Conservation (phyloP, 495 filamentous ascomycete species). For the Ascobolus immersus region DNA sequence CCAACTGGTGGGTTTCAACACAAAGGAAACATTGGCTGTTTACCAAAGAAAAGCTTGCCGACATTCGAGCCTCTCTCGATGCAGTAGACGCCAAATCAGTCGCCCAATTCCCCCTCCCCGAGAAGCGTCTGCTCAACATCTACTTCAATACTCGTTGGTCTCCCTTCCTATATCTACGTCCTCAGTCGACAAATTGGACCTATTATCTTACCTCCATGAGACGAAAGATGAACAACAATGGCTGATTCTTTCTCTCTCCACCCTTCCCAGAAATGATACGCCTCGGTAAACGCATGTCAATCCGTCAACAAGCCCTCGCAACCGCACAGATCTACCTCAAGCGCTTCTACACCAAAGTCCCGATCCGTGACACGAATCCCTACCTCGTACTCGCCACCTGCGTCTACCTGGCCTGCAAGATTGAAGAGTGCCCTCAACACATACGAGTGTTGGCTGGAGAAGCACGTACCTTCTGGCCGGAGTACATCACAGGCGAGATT, state of each 20-base stretch:
- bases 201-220: constrained; percentile 1
- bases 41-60: constrained; percentile 47
- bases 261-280: constrained; percentile 41
- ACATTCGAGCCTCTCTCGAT: constrained; percentile 45
- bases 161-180: constrained; percentile 1
- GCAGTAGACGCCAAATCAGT: constrained; percentile 43
- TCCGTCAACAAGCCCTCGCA: constrained; percentile 77
- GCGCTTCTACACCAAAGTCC: constrained; percentile 75
- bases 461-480: constrained; percentile 68
- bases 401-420: constrained; percentile 88
- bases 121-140: constrained; percentile 59
- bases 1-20: constrained; percentile 90
- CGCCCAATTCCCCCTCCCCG: constrained; percentile 56
- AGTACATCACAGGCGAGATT: constrained; percentile 57
- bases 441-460: constrained; percentile 70
- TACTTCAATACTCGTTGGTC: constrained; percentile 69
- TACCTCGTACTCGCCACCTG: constrained; percentile 78
- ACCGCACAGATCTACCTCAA: constrained; percentile 89
- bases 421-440: constrained; percentile 94
- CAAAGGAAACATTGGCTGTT: constrained; percentile 80
- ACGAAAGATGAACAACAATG: not conserved
- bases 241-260: constrained; percentile 5
- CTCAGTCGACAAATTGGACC: not conserved
- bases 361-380: constrained; percentile 78
- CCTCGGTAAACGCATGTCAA: constrained; percentile 47